phyloP scores from a whole-genome alignment of 2,329 filamentous ascomycete species.

The Biscogniauxia marginata region DNA sequence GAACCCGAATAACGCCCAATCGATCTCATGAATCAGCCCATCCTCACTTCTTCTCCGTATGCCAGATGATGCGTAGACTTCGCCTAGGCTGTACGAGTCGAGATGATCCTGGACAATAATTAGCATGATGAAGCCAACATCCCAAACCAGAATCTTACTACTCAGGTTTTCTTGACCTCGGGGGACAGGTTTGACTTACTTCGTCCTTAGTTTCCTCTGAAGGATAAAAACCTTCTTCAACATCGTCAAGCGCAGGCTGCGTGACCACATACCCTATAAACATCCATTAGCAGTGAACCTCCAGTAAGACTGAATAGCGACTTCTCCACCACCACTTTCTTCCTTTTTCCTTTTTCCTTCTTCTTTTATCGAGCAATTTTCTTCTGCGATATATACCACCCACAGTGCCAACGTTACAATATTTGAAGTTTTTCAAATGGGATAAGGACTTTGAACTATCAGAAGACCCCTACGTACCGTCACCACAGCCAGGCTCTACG shows the following conservation, averaged over 20 bases:
- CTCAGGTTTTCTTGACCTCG: neutral
- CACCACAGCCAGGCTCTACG: conserved; percentile 70
- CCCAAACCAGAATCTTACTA: neutral
- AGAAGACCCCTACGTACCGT: conserved; percentile 40
- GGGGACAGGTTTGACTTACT: conserved; percentile 14
- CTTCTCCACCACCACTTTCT: too few species aligned
- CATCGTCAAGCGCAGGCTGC: conserved; percentile 87
- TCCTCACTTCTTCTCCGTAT: conserved; percentile 72
- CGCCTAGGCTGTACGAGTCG: conserved; percentile 75
- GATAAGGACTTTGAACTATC: conserved; percentile 3
- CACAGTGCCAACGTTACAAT: neutral
- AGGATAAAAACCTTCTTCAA: conserved; percentile 80
- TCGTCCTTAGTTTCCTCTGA: conserved; percentile 67
- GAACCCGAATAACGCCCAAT: conserved; percentile 91
- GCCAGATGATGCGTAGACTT: conserved; percentile 86
- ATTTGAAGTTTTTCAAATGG: neutral
- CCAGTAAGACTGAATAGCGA: too few species aligned
- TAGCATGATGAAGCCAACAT: conserved; percentile 38
- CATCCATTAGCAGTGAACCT: neutral
- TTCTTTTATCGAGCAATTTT: neutral
- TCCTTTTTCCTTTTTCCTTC: too few species aligned
- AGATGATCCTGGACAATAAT: conserved; percentile 66
- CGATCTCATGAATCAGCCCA: conserved; percentile 82
- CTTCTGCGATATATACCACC: neutral
- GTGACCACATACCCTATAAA: conserved; percentile 68